phyloP scores from a whole-genome alignment of 2,329 filamentous ascomycete species.

The Alternaria gaisen region DNA sequence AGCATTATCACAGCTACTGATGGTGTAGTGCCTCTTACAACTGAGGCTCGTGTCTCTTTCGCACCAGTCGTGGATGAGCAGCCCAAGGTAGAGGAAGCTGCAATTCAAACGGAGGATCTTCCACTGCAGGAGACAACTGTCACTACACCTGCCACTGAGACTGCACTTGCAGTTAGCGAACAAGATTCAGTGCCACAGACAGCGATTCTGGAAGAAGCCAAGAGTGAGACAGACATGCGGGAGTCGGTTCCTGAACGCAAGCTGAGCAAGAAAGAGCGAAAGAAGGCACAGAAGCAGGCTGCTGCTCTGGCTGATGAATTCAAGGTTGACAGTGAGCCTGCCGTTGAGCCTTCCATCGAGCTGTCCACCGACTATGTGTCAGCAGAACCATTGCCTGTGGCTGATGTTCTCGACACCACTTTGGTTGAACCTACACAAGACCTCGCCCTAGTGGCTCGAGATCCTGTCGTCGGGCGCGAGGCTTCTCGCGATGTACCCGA shows the following conservation, averaged over 20 bases:
- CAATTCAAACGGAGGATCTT: slow-evolving; percentile 1
- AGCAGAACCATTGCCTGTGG: slow-evolving; percentile 2
- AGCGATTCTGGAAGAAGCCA: slow-evolving; percentile 3
- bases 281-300: slow-evolving; percentile 39
- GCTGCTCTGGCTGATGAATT: slow-evolving; percentile 18
- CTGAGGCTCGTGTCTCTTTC: background rate
- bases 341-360: background rate
- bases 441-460: background rate
- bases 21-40: background rate
- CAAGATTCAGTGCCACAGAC: background rate
- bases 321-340: slow-evolving; percentile 5
- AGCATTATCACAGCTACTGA: background rate
- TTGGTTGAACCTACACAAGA: slow-evolving; percentile 1
- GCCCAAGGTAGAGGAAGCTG: slow-evolving; percentile 8
- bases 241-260: slow-evolving; percentile 35
- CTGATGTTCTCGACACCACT: background rate
- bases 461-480: background rate
- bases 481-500: slow-evolving; percentile 1
- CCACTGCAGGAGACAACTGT: slow-evolving; percentile 3
- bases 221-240: slow-evolving; percentile 16
- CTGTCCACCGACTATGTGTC: background rate
- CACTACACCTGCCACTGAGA: slow-evolving; percentile 8
- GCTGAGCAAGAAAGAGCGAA: slow-evolving; percentile 49
- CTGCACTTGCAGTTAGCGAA: slow-evolving; percentile 2
- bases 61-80: background rate